Evolutionary conservation across 192 early-diverging fungal genomes (phyloP), one percentile per base, ranked within the genome.

Genomic region (Mortierella hygrophila): DNA sequence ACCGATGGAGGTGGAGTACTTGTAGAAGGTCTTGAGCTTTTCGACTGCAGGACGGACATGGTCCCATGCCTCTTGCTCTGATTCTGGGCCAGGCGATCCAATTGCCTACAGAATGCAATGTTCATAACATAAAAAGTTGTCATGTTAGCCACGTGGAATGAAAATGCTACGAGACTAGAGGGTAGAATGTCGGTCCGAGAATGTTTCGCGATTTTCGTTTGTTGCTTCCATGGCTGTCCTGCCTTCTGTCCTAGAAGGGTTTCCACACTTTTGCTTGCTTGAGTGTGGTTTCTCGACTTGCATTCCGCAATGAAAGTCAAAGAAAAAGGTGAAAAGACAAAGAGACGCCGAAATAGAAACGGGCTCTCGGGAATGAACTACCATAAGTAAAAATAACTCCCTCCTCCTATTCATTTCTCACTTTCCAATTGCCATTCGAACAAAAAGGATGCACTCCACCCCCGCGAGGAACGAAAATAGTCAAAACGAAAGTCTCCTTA

Each of bases 1-100:
- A 96, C 96, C 93, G 52, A 99, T 89, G 75, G 91, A 87, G 57
- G 88, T 91, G 15, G 97, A 92, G 87, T 95, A 94, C 76, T 96
- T 94, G 85, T 94, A 99, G 89, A 95, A 97, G 74, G 93, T 91
- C 73, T 92, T 91, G 82, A 99, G 89, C 75, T 96, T 94, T 38
- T 82, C 77, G 15, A 97, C 97, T 8, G 94, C 95, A 55, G 97
- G 97, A 29, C 92, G 90, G 42, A 99, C 90, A 75, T 93, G 93
- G 70, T 93, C 88, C 98, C 97, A 99, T 38, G 96, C 97, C 47
- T 91, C 94, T 44, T 96, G 93, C 84, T 99, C 98, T 82, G 96
- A 94, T 68, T 97, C 95, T 40, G 92, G 91, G 42, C 93, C 94
- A 18, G 97, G 97, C 40, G 90, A 89, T 32, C 94, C 94, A 77